Percentiles rank a stretch among this genome's conserved stretches.
phyloP scores from a whole-genome alignment of 768 basidiomycete species.

The Peribolospora baueri region DNA sequence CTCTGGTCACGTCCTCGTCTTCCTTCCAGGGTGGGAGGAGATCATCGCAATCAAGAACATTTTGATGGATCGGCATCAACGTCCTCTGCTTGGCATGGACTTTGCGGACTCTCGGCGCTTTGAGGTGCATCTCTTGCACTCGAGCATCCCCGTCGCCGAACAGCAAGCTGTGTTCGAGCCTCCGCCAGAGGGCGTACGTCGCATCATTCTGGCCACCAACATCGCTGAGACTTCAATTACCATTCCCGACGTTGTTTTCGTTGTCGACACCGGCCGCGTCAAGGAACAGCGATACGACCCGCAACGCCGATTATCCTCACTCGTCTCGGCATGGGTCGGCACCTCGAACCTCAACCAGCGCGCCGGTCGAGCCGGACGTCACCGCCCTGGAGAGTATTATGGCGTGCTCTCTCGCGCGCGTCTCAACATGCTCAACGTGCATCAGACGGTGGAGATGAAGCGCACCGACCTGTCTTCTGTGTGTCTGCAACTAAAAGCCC shows the following conservation, averaged over 20 bases:
- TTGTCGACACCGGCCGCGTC: slow-evolving; percentile 21
- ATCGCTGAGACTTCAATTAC: slow-evolving; percentile 90
- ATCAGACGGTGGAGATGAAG: slow-evolving; percentile 90
- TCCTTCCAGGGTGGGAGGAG: slow-evolving; percentile 83
- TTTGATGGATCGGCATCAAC: slow-evolving; percentile 29
- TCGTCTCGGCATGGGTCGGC: slow-evolving; percentile 78
- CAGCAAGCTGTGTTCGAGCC: slow-evolving; percentile 77
- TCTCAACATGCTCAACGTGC: slow-evolving; percentile 37
- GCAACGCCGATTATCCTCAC: slow-evolving; percentile 58
- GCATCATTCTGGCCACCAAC: slow-evolving; percentile 79
- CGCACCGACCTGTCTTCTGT: slow-evolving; percentile 68
- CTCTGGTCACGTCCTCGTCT: slow-evolving; percentile 70
- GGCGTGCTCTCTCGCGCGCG: slow-evolving; percentile 48
- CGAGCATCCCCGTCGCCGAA: slow-evolving; percentile 62
- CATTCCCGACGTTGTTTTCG: slow-evolving; percentile 36
- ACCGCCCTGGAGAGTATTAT: slow-evolving; percentile 72
- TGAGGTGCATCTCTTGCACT: slow-evolving; percentile 62
- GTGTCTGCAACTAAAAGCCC: slow-evolving; percentile 80
- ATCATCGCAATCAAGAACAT: slow-evolving; percentile 46
- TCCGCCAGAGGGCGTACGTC: slow-evolving; percentile 46
- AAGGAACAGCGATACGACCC: slow-evolving; percentile 30
- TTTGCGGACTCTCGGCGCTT: slow-evolving; percentile 37
- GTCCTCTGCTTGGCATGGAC: slow-evolving; percentile 30
- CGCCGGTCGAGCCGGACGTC: slow-evolving; percentile 75
- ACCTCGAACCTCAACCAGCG: slow-evolving; percentile 72